Conservation (phyloP, 768 basidiomycete species). For the Suillus cothurnatus region DNA sequence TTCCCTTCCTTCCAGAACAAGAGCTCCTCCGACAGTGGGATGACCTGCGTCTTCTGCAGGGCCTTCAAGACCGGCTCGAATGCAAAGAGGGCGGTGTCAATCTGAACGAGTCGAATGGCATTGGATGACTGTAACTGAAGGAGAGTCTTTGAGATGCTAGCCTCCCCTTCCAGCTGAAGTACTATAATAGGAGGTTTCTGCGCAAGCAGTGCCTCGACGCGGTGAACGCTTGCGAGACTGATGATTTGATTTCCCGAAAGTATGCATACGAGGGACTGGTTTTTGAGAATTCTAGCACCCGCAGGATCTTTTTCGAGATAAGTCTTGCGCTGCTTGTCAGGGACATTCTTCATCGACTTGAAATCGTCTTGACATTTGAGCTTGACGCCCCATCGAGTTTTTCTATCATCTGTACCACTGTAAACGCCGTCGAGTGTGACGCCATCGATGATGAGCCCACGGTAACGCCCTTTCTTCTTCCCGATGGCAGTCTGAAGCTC, state of each 20-base stretch:
- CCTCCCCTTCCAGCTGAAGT: slow-evolving; percentile 52
- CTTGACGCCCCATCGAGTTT: slow-evolving; percentile 43
- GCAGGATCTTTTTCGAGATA: slow-evolving; percentile 39
- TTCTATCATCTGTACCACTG: slow-evolving; percentile 27
- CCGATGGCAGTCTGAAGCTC: slow-evolving; percentile 47
- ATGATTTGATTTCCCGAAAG: slow-evolving; percentile 49
- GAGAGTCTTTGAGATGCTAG: slow-evolving; percentile 42
- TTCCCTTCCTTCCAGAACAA: slow-evolving; percentile 50
- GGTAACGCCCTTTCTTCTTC: slow-evolving; percentile 42
- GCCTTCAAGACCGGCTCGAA: slow-evolving; percentile 62
- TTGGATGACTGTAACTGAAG: slow-evolving; percentile 38
- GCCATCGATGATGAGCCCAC: slow-evolving; percentile 42
- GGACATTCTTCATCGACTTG: slow-evolving; percentile 36
- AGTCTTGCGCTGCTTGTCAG: slow-evolving; percentile 39
- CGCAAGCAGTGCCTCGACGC: slow-evolving; percentile 55
- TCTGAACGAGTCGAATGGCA: slow-evolving; percentile 50
- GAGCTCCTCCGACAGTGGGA: slow-evolving; percentile 55
- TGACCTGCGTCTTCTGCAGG: slow-evolving; percentile 45
- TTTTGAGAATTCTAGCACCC: slow-evolving; percentile 44
- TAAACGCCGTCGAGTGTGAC: slow-evolving; percentile 40
- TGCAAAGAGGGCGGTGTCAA: slow-evolving; percentile 63
- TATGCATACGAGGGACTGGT: slow-evolving; percentile 58
- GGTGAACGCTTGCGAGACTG: slow-evolving; percentile 53
- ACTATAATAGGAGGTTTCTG: slow-evolving; percentile 51
- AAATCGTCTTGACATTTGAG: slow-evolving; percentile 40